Evolutionary conservation across 2,329 filamentous ascomycete genomes (phyloP), one percentile per base, ranked within the genome.

Genomic region (Nemania abortiva): DNA sequence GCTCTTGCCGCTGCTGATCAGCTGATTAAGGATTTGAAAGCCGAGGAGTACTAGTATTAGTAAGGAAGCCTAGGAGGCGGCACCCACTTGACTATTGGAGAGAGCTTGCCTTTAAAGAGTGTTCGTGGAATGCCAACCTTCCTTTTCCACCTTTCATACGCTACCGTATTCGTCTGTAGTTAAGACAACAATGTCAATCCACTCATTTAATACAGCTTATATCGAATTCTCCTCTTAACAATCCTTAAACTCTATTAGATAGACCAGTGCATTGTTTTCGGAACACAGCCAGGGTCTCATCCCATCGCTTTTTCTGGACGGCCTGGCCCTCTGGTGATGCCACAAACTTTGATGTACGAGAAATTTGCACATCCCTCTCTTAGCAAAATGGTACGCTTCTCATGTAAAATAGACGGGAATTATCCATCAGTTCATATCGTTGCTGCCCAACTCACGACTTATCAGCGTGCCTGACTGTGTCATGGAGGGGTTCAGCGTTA

Each of bases 231-330:
- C 18, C 15, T 45, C 37, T 52, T 18, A 54, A 50, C 37, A 55
- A 22, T 47, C 31, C 31, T 39, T 39, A 10, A 47, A 61, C 22
- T 66, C 50, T 13, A 53, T 34, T 9, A 65, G n/a, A 54, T 65
- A 54, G 27, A 22, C 55, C 49, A 37, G 65, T 54, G 39, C 65
- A 59, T 29, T 68, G 31, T 34, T 54, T 37, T 5, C 54, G 15
- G 13, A 65, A 65, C 1, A 72, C 10, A n/a, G 54, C 49, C n/a
- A 74, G 65, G 9, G 70, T 73, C 61, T 74, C 73, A 47, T 72
- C 59, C 66, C 69, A 74, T 31, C 74, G 57, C 50, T 68, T 66
- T 15, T 47, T 59, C 65, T 74, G 69, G 11, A 72, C 69, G 3
- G 47, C 53, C 58, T 67, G 52, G 5, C 72, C 72, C 7, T 52